Evolutionary conservation across 2,329 filamentous ascomycete species (phyloP), one percentile per base, ranked within the genome.

Genomic region (Dactylellina haptotyla): DNA sequence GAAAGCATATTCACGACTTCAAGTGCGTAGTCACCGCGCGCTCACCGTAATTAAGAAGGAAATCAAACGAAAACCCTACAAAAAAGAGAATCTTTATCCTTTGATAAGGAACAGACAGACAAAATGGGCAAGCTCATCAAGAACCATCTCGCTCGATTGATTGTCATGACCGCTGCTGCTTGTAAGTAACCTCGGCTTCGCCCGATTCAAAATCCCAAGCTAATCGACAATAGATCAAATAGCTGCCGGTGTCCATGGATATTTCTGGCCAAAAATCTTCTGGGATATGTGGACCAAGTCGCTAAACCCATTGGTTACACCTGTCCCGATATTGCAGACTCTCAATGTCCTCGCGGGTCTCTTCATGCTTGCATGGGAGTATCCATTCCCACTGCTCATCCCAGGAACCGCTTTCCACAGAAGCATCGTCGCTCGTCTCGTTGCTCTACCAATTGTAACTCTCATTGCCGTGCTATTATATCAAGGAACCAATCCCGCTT

Each of bases 261-360:
- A 95, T 86, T 94, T 99, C 87, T 99, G 93, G 93, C 95, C 95
- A 77, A 99, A 99, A 82, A 90, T 99, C 80, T 96, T 99, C 83
- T 99, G 91, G 90, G 95, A 99, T 82, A 97, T 97, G 81, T 83
- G 95, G 76, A 97, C 94, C 73, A 93, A 92, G 79, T 93, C 92
- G 78, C 88, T 99, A 78, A 92, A 99, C 80, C 85, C 84, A 63
- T 91, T 90, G 53, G 92, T 98, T 75, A 93, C 90, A 79, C 94
- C 94, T 0, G 81, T 95, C n/a, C 95, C 95, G 0, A 84, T 93
- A 56, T 85, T 99, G 14, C 95, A 99, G 81, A 91, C 90, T 79
- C 85, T 98, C 83, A 99, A 99, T 79, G 84, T 99, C 23, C 20
- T 97, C 46, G 85, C 96, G 79, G 93, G 92, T 14, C 77, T 98